Evolutionary conservation across 192 early-diverging fungal genomes (phyloP), one percentile per base, ranked within the genome.

Genomic region (Coemansia sp.): DNA sequence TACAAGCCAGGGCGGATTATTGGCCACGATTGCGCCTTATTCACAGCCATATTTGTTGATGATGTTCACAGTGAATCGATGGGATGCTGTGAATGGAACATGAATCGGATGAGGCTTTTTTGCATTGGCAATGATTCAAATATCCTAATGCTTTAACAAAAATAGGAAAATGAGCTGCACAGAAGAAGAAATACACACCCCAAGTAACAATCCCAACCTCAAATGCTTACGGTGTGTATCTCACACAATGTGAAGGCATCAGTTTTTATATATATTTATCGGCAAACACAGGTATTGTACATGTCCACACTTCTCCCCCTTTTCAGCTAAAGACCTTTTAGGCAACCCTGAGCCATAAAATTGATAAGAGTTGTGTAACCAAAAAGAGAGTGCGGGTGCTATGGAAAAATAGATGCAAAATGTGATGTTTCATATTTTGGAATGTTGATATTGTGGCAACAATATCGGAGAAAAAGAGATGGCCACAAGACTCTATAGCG

Each of bases 51-150:
- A 45, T 45, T 45, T 45, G 44, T 15, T 2, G 44, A 18, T 2
- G 44, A 18, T 32, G 32, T 50, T 21, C 52, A 54, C 19, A 54
- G 21, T 54, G 52, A 13, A 54, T 15, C 16, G 21, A 18, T 18
- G 48, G 48, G 6, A 23, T 54, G 52, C 15, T 54, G 15, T 54
- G 52, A 54, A 54, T 54, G 26, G 21, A 18, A 18, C 48, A 10
- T 32, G 9, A 54, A 26, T 9, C 23, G 23, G 52, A 26, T 54
- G 52, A 54, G 52, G 52, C 52, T 54, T 54, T 32, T 54, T 54
- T 54, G 21, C 52, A 26, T 54, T 26, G 21, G 19, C 5, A 26
- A 10, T 54, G 9, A 8, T 19, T 7, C 9, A 54, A 54, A 54
- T 54, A 54, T 54, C 52, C 52, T 54, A 54, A 54, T 54, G 21